These are phyloP conservation scores for Zalaria obscura DNA, from an alignment of 2,329 filamentous ascomycete species.

Conservation along the genomic window DNA sequence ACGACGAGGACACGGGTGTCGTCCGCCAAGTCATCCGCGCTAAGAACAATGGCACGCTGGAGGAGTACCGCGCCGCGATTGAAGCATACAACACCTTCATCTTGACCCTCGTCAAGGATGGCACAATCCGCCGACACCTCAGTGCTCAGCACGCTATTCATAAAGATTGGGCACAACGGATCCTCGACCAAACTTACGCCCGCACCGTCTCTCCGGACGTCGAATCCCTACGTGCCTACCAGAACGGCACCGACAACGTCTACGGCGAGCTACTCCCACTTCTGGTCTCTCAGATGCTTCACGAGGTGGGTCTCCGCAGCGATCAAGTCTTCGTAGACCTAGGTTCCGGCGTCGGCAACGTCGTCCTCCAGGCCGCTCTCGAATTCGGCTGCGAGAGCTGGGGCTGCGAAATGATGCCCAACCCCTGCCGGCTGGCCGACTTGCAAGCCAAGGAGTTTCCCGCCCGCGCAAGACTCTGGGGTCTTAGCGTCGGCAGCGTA, in stretches of 20 bases:
- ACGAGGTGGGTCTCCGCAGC: slow-evolving; percentile 63
- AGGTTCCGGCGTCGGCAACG: slow-evolving; percentile 91
- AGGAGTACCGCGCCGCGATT: slow-evolving; percentile 60
- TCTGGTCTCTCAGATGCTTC: slow-evolving; percentile 72
- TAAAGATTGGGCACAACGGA: slow-evolving; percentile 54
- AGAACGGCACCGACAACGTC: slow-evolving; percentile 82
- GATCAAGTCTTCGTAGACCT: slow-evolving; percentile 85
- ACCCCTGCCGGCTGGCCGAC: slow-evolving; percentile 69
- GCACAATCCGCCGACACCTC: slow-evolving; percentile 59
- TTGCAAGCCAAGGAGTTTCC: slow-evolving; percentile 71
- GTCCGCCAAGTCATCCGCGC: slow-evolving; percentile 66
- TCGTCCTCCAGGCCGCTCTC: slow-evolving; percentile 83
- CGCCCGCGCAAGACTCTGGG: slow-evolving; percentile 81
- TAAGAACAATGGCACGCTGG: slow-evolving; percentile 44
- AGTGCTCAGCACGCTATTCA: slow-evolving; percentile 51
- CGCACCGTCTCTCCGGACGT: slow-evolving; percentile 85
- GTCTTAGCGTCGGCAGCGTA: slow-evolving; percentile 65
- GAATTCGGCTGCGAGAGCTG: slow-evolving; percentile 90
- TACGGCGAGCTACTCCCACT: slow-evolving; percentile 85
- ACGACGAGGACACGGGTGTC: slow-evolving; percentile 58
- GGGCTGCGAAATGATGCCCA: slow-evolving; percentile 93
- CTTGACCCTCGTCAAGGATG: slow-evolving; percentile 49
- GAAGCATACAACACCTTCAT: slow-evolving; percentile 65
- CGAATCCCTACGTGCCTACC: slow-evolving; percentile 68
- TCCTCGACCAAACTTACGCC: slow-evolving; percentile 69